Evolutionary conservation across 371 early-diverging fungal species (phyloP).

Genomic region (Mucor racemosus): DNA sequence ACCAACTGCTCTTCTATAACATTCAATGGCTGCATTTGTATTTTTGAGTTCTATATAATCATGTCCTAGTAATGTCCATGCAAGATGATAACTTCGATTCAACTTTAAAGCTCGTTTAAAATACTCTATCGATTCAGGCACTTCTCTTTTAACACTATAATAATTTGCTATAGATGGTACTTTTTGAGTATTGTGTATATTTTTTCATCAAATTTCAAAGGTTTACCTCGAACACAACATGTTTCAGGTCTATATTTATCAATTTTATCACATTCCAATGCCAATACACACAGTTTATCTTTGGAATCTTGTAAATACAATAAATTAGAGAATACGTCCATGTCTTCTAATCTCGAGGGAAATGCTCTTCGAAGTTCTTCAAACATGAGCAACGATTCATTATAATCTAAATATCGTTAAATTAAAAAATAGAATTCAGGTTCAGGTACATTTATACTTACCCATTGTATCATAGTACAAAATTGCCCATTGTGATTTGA

Average conservation of each 20-base stretch:
- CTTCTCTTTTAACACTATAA: constrained; percentile 78
- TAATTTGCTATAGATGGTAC: constrained; percentile 78
- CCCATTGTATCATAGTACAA: constrained; percentile 46
- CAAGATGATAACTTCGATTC: constrained; percentile 75
- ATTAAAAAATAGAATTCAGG: neutral
- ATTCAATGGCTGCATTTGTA: constrained; percentile 85
- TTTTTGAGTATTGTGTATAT: neutral
- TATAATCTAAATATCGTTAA: constrained; percentile 58
- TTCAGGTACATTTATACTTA: constrained; percentile 10
- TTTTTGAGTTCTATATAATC: constrained; percentile 94
- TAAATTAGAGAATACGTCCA: constrained; percentile 91
- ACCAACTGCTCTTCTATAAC: constrained; percentile 86
- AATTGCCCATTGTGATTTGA: constrained; percentile 66
- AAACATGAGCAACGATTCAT: constrained; percentile 71
- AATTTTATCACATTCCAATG: constrained; percentile 72
- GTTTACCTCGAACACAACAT: constrained; percentile 76
- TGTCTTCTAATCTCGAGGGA: constrained; percentile 81
- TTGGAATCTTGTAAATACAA: constrained; percentile 81
- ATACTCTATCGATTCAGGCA: constrained; percentile 85
- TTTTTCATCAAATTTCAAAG: too few species aligned
- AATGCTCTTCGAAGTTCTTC: constrained; percentile 67
- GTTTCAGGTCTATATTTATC: constrained; percentile 92
- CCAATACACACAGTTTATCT: constrained; percentile 77
- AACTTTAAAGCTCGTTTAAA: constrained; percentile 87
- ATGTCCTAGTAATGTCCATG: constrained; percentile 95